Conservation (phyloP, 257 asterid genomes). For the Solanum medicagineum region DNA sequence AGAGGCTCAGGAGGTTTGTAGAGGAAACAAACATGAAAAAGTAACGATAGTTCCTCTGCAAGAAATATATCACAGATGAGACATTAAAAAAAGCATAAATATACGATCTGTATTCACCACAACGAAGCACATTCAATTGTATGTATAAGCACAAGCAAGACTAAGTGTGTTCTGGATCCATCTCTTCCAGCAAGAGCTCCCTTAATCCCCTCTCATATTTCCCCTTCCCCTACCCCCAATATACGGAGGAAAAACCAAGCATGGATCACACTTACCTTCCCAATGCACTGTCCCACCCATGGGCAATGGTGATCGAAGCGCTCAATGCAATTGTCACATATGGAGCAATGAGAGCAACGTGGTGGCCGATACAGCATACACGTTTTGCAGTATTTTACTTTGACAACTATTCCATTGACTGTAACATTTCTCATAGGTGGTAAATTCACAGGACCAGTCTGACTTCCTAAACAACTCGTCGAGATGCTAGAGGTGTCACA, state of each 20-base stretch:
- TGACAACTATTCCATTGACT: slow-evolving; percentile 51
- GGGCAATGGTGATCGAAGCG: slow-evolving; percentile 90
- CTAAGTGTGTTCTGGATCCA: too few relatives aligned
- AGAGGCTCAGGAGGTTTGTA: slow-evolving; percentile 5
- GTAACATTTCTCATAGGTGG: slow-evolving; percentile 46
- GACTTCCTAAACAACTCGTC: slow-evolving; percentile 8
- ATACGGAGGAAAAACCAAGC: not conserved
- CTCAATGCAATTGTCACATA: slow-evolving; percentile 74
- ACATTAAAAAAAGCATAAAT: not conserved
- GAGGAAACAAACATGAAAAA: slow-evolving; percentile 12
- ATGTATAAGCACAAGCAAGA: not conserved
- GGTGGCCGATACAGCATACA: slow-evolving; percentile 86
- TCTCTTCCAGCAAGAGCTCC: too few relatives aligned
- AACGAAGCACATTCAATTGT: not conserved
- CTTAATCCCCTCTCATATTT: not conserved
- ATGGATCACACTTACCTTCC: slow-evolving; percentile 35
- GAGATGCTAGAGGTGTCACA: slow-evolving; percentile 4
- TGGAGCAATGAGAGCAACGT: slow-evolving; percentile 80
- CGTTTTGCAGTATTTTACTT: slow-evolving; percentile 68
- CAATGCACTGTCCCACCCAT: slow-evolving; percentile 86
- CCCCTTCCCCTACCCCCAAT: not conserved
- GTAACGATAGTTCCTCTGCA: slow-evolving; percentile 12
- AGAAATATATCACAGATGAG: not conserved
- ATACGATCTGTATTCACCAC: not conserved
- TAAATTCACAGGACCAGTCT: slow-evolving; percentile 1